Evolutionary conservation across 257 asterid species (phyloP).

Genomic region (Primulina tabacum): DNA sequence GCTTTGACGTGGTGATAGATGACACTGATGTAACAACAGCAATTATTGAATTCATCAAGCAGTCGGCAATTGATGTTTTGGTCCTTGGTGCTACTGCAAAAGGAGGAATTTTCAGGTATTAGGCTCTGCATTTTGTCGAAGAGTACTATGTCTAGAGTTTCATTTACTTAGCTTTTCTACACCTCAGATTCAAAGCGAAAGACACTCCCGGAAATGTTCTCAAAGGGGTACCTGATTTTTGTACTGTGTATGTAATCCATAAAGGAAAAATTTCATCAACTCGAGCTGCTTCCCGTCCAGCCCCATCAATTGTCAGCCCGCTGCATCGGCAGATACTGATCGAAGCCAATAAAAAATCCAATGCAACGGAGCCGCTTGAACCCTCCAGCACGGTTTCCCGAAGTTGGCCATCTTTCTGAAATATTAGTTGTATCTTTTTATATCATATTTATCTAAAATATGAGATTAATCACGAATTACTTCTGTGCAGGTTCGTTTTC

Average conservation of each 20-base stretch:
- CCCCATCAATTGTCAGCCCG: constrained; percentile 61
- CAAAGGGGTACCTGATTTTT: constrained; percentile 78
- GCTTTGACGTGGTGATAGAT: constrained; percentile 44
- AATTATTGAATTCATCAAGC: constrained; percentile 38
- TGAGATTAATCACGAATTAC: background rate
- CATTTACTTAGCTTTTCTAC: constrained; percentile 12
- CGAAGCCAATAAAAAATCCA: constrained; percentile 36
- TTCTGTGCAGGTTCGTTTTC: constrained; percentile 37
- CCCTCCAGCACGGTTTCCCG: constrained; percentile 32
- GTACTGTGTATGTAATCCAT: constrained; percentile 69
- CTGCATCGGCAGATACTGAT: constrained; percentile 66
- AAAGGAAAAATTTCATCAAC: constrained; percentile 84
- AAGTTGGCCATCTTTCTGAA: constrained; percentile 36
- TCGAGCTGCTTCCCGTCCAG: constrained; percentile 62
- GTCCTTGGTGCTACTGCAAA: constrained; percentile 58
- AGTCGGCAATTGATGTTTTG: constrained; percentile 38
- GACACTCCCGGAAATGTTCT: constrained; percentile 72
- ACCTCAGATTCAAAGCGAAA: constrained; percentile 65
- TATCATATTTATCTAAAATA: background rate
- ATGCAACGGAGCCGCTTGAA: constrained; percentile 28
- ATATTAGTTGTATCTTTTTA: constrained; percentile 13
- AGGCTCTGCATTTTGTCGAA: background rate
- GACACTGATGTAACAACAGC: constrained; percentile 43
- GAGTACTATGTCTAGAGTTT: background rate
- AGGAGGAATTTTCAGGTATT: constrained; percentile 67